Base-by-base conservation (phyloP, 352 stramenopile species). In the Pythium monospermum region DNA sequence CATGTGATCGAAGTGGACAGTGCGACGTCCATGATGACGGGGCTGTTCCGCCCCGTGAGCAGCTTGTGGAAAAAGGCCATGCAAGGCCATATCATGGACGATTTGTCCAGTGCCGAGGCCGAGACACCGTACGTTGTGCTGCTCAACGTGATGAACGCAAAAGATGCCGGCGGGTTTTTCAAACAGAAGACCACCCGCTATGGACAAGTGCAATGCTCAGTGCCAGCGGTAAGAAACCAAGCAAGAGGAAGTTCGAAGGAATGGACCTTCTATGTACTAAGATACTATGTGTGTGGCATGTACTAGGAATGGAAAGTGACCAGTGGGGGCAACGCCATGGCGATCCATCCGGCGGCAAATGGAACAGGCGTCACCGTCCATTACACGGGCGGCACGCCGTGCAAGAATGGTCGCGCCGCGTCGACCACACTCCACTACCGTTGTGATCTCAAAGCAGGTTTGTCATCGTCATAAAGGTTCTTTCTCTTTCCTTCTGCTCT, bases 301-400 rank as follows among this genome's bases (percentile, higher is more conserved):
- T n/a, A n/a, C n/a, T n/a, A 91, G 79, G 74, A 91, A 87, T 87
- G 76, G 74, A 75, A 66, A 27, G 61, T 84, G 30, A 49, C 71
- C 2, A 91, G 70, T 37, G 80, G 76, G 23, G 80, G 80, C 1
- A 82, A 72, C 26, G 65, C 73, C 13, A 78, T 91, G 59, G 68
- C 78, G 6, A 80, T 91, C 26, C 59, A 77, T 19, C 63, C 77
- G 8, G 51, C 76, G 1, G 58, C 69, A 4, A 82, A 71, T 33
- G 80, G 80, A n/a, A 64, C 67, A 22, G 80, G 80, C 35, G 61
- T 91, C 4, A 73, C 70, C 21, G 75, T 88, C 0, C 57, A 55
- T 1, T 85, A 87, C 35, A 81, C 67, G 1, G 61, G 56, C 18
- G 80, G 80, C 11, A 81, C 73, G 0, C 58, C 57, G 0, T 91